Evolutionary conservation across 1,284 basidiomycete species (phyloP), one percentile per base, ranked within the genome.

Genomic region (Phellopilus nigrolimitatus): DNA sequence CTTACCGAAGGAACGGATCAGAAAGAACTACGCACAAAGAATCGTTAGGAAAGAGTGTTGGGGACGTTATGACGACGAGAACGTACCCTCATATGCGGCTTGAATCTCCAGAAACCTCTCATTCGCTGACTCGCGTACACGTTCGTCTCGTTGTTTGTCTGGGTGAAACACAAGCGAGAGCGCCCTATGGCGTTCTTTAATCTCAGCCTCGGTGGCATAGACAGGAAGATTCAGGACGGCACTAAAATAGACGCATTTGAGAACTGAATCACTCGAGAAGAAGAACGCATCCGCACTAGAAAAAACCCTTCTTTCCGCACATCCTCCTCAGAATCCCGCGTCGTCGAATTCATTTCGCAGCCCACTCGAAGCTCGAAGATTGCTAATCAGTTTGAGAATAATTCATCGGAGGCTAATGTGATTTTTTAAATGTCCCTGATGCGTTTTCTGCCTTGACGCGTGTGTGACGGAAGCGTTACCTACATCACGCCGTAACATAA

Each of bases 101-200:
- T 90, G 87, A 13, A 92, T 73, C 61, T 86, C 79, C 22, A 87
- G 72, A 58, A 91, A 91, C 45, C 76, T 74, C 40, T 76, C 71
- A 22, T 79, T 76, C 2, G 89, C 87, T 1, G 78, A 73, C 31
- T 69, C 72, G 63, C 80, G 84, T 53, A 74, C 68, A 3, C 66
- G 62, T 47, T 79, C 73, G 59, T 80, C 78, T n/a, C 69, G 74
- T 56, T 91, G 88, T 62, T 86, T 91, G 73, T 93, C 90, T 2
- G 90, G 90, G 60, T 92, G 89, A 53, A 90, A 87, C n/a, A 84
- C 67, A n/a, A 91, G 72, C 1, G 88, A 90, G 22, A 91, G 65
- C 8, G 78, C 66, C 44, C 76, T 73, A 63, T 90, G 85, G 40
- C 83, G 75, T 53, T 91, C 88, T 46, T 84, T 76, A 57, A 91